Evolutionary conservation across 805 yeast species (phyloP), one percentile per base, ranked within the genome.

Genomic region (Kregervanrija fluxuum): DNA sequence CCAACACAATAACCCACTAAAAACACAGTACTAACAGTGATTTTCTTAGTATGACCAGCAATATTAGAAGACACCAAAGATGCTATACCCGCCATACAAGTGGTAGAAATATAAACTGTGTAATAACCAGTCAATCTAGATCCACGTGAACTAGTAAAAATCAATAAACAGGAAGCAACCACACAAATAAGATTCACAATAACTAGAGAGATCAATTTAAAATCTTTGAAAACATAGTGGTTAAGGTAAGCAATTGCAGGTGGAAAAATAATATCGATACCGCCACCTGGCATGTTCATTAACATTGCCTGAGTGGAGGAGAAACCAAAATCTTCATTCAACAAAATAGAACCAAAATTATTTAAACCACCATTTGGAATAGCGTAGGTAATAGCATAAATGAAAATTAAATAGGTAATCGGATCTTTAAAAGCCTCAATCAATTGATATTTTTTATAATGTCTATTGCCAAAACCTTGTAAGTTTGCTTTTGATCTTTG

Each of bases 301-400:
- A 48, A 32, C 31, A 44, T 43, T 5, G 48, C 41, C 8, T 48
- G 44, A 14, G 41, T 40, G 32, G 52, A 46, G 3, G 53, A 52
- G 16, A 51, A 48, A 6, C 50, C 50, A 36, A 54, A 49, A 34
- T 40, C 41, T 40, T 44, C 44, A 17, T 49, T 43, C 35, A 65
- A 48, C 28, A 68, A 50, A 11, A 65, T 56, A 47, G 66, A 73
- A 11, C 70, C 69, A 48, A 75, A 75, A 55, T 69, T 74, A 16
- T 77, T 68, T 34, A 73, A 56, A 35, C 81, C 85, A 53, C 83
- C 84, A 51, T 77, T 75, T 42, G 83, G 83, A 48, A 80, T 68
- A 43, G 71, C 58, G 32, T 74, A 54, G 17, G 70, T 69, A 45
- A 70, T 64, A 9, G 64, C 54, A 52, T 75, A 71, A 54, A 66